Evolutionary conservation across 768 basidiomycete species (phyloP).

Genomic region (Ephemerocybe angulata): DNA sequence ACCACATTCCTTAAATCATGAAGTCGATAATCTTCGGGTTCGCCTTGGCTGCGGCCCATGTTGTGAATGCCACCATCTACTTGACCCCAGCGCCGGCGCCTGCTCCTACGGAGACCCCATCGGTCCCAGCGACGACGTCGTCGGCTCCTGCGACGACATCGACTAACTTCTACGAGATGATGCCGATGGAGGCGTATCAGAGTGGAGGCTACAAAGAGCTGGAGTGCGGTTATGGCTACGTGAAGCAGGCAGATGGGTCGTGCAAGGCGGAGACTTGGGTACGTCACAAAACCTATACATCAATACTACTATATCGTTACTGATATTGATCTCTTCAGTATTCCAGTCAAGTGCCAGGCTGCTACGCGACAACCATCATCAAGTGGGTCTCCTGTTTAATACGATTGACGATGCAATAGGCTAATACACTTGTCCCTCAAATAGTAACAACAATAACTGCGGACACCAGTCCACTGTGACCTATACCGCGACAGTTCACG

Average conservation of each 20-base stretch:
- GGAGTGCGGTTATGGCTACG: slow-evolving; percentile 69
- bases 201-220: slow-evolving; percentile 63
- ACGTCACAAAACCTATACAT: slow-evolving; percentile 16
- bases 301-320: neutral
- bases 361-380: slow-evolving; percentile 66
- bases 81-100: slow-evolving; percentile 18
- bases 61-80: slow-evolving; percentile 44
- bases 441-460: slow-evolving; percentile 4
- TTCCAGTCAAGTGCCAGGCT: slow-evolving; percentile 40
- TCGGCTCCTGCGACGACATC: slow-evolving; percentile 17
- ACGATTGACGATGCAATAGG: too few relatives aligned
- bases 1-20: slow-evolving; percentile 49
- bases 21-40: slow-evolving; percentile 59
- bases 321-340: slow-evolving; percentile 26
- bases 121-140: slow-evolving; percentile 15
- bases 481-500: slow-evolving; percentile 13
- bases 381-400: slow-evolving; percentile 22
- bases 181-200: slow-evolving; percentile 60
- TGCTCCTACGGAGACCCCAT: slow-evolving; percentile 16
- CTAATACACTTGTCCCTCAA: too few relatives aligned
- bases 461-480: neutral
- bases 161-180: slow-evolving; percentile 39
- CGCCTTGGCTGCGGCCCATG: slow-evolving; percentile 57
- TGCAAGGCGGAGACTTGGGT: slow-evolving; percentile 62
- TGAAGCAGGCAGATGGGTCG: slow-evolving; percentile 50